Conservation (phyloP, 805 yeast genomes). For the Sungouiozyma intestinalis region DNA sequence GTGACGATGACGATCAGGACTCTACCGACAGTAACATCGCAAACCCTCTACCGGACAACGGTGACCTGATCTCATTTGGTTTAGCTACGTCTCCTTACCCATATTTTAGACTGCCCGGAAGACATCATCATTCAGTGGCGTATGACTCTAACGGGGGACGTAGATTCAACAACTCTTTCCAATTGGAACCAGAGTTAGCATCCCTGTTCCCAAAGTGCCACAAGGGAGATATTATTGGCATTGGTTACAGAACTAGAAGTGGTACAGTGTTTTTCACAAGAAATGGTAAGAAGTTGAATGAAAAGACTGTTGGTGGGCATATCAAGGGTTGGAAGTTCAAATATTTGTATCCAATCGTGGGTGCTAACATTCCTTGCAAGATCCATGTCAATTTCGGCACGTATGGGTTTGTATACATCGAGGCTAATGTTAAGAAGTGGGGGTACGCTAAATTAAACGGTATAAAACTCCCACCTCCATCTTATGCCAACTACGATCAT, state of each 20-base stretch:
- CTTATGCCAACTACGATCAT: slow-evolving; percentile 68
- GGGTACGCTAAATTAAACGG: slow-evolving; percentile 91
- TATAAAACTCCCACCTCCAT: slow-evolving; percentile 84
- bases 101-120: slow-evolving; percentile 84
- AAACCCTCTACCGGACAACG: slow-evolving; percentile 15
- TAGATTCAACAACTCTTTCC: slow-evolving; percentile 70
- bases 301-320: slow-evolving; percentile 74
- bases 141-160: slow-evolving; percentile 81
- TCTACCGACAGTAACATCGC: not conserved
- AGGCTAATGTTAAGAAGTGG: slow-evolving; percentile 91
- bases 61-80: slow-evolving; percentile 61
- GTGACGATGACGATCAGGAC: slow-evolving; percentile 1
- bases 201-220: slow-evolving; percentile 48
- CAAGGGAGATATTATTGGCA: slow-evolving; percentile 87
- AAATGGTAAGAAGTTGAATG: slow-evolving; percentile 82
- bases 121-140: slow-evolving; percentile 74
- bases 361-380: slow-evolving; percentile 71
- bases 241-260: slow-evolving; percentile 73
- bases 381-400: slow-evolving; percentile 88
- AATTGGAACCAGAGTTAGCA: slow-evolving; percentile 34
- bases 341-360: slow-evolving; percentile 77
- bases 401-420: slow-evolving; percentile 79
- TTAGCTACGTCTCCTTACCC: slow-evolving; percentile 85
- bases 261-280: slow-evolving; percentile 90
- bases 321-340: slow-evolving; percentile 59